Evolutionary conservation across 495 filamentous ascomycete genomes (phyloP).

Genomic region (Tuber calosporum): DNA sequence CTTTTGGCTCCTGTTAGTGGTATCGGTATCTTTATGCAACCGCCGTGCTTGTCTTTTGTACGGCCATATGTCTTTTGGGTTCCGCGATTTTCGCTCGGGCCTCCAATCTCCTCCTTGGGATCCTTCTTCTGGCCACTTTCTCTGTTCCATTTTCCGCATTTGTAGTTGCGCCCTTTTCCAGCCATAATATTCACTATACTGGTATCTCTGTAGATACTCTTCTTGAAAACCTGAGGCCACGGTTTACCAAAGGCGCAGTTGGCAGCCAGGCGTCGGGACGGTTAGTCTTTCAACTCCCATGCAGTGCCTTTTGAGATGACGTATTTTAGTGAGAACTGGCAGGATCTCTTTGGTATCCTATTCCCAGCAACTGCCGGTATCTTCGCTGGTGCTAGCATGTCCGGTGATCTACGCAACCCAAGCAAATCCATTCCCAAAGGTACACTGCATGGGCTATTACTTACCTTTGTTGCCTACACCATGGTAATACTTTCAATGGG

Average conservation of each 20-base stretch:
- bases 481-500: slow-evolving; percentile 75
- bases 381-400: slow-evolving; percentile 79
- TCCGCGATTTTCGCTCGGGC: slow-evolving; percentile 73
- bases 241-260: slow-evolving; percentile 58
- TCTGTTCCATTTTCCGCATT: slow-evolving; percentile 75
- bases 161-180: slow-evolving; percentile 58
- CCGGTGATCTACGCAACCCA: slow-evolving; percentile 73
- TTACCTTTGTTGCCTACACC: slow-evolving; percentile 70
- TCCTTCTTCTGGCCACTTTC: slow-evolving; percentile 66
- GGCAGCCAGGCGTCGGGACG: slow-evolving; percentile 57
- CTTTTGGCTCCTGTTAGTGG: slow-evolving; percentile 48
- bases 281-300: not conserved
- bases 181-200: slow-evolving; percentile 65
- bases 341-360: slow-evolving; percentile 77
- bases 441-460: slow-evolving; percentile 65
- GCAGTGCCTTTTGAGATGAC: slow-evolving; percentile 1
- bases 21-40: slow-evolving; percentile 74
- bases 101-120: slow-evolving; percentile 68
- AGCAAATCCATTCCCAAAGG: slow-evolving; percentile 79
- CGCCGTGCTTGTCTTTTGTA: slow-evolving; percentile 63
- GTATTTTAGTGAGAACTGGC: slow-evolving; percentile 57
- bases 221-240: slow-evolving; percentile 61
- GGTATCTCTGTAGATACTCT: slow-evolving; percentile 64
- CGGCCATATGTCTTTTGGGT: slow-evolving; percentile 68
- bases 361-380: slow-evolving; percentile 72